Conservation (phyloP, 2,329 filamentous ascomycete genomes). For the Aspergillus terreus region DNA sequence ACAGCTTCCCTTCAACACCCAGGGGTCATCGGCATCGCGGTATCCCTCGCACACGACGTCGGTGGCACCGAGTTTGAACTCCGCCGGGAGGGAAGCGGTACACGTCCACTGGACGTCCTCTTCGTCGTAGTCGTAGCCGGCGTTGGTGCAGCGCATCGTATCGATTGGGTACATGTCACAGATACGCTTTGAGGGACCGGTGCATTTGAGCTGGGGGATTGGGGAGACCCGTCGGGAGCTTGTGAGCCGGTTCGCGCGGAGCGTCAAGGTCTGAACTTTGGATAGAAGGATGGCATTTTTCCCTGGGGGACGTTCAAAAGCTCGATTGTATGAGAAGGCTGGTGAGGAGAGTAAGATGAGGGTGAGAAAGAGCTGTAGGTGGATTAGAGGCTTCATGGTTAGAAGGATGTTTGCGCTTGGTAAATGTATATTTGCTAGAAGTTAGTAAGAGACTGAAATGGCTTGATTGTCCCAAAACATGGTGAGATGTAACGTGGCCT, state of each 20-base stretch:
- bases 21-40: conserved; percentile 68
- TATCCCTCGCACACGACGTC: conserved; percentile 95
- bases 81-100: conserved; percentile 58
- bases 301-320: conserved; percentile 30
- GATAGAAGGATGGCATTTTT: conserved; percentile 57
- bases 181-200: conserved; percentile 59
- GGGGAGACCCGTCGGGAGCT: conserved; percentile 70
- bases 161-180: conserved; percentile 71
- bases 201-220: conserved; percentile 75
- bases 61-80: conserved; percentile 74
- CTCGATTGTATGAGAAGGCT: conserved; percentile 19
- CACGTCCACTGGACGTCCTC: conserved; percentile 93
- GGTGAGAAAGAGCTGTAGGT: conserved; percentile 14
- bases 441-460: too few relatives aligned
- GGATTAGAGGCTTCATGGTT: conserved; percentile 18
- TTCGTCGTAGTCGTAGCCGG: conserved; percentile 70
- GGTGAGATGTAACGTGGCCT: not conserved
- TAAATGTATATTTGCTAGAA: not conserved
- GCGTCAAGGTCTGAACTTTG: conserved; percentile 72
- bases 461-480: too few relatives aligned
- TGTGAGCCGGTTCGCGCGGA: conserved; percentile 66
- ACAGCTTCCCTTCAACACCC: conserved; percentile 87
- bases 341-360: conserved; percentile 18
- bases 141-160: conserved; percentile 84
- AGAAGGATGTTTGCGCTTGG: not conserved